Conservation (phyloP, 176 grass and related monocot genomes). For the Chrysopogon serrulatus region DNA sequence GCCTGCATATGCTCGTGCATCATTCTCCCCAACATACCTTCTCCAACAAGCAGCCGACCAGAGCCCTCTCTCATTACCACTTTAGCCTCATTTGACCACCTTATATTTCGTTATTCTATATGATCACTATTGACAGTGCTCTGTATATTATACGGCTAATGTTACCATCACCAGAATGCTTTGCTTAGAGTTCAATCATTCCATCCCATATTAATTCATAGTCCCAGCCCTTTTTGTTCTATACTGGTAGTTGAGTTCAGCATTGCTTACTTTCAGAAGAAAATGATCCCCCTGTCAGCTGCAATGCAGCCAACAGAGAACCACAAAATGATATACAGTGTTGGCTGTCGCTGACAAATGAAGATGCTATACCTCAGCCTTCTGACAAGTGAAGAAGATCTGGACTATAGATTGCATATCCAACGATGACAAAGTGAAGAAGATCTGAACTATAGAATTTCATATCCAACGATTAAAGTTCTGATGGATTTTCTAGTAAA, state of each 20-base stretch:
- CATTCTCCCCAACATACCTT: background rate
- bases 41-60: background rate
- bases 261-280: background rate
- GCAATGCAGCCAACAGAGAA: background rate
- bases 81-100: background rate
- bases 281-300: background rate
- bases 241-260: background rate
- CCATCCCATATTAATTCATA: background rate
- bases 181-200: background rate
- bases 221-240: background rate
- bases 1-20: background rate
- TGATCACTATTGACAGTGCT: background rate
- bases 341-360: no score
- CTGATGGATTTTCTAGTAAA: background rate
- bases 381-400: no score
- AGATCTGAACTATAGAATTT: no score
- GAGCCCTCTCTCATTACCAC: background rate
- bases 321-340: background rate
- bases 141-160: background rate
- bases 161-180: background rate
- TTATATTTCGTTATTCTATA: background rate
- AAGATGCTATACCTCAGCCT: no score
- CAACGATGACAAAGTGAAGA: no score
- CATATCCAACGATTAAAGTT: background rate
- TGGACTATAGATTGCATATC: background rate